Base-by-base conservation (phyloP, 1,139 yeast genomes). In the Scheffersomyces stambukii region DNA sequence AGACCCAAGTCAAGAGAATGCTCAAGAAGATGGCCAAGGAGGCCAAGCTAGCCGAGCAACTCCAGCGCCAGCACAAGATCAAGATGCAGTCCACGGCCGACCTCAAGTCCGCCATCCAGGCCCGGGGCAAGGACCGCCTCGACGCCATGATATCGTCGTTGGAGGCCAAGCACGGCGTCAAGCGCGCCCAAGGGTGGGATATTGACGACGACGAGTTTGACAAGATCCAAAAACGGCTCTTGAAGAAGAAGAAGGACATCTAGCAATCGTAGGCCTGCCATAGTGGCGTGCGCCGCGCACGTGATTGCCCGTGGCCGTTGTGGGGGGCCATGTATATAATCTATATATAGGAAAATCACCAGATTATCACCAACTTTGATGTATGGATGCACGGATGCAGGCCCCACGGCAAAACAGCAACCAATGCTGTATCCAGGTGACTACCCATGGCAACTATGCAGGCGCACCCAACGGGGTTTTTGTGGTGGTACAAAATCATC, bases 41-140 rank as follows among this genome's bases (percentile, higher is more conserved):
- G 46, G 84, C 85, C 4, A 60, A 65, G 35, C 85, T 81, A 45
- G 94, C 93, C 0, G 81, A 73, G 35, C 71, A 67, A 41, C 55
- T 77, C 42, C 75, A 78, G 38, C 59, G 63, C 36, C 67, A 71
- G 21, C 58, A 55, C 28, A 65, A 61, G 30, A 30, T 33, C 6
- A 52, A 55, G 35, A 15, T 13, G 13, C 52, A 60, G 20, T 40
- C 45, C 17, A 75, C 70, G 32, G 58, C 50, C 24, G 79, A 75
- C 30, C 58, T 80, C 32, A 61, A 64, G 26, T 64, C 68, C 21
- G 46, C 79, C 41, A 80, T 80, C 24, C 69, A 66, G 40, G 57
- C 60, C 23, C 58, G 67, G 35, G 70, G 52, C 43, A 44, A 52
- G 9, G 55, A 52, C 18, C 52, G 76, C 11, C 57, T 76, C 47